Evolutionary conservation across 176 grass and related monocot species (phyloP).

Genomic region (Raddia guianensis): DNA sequence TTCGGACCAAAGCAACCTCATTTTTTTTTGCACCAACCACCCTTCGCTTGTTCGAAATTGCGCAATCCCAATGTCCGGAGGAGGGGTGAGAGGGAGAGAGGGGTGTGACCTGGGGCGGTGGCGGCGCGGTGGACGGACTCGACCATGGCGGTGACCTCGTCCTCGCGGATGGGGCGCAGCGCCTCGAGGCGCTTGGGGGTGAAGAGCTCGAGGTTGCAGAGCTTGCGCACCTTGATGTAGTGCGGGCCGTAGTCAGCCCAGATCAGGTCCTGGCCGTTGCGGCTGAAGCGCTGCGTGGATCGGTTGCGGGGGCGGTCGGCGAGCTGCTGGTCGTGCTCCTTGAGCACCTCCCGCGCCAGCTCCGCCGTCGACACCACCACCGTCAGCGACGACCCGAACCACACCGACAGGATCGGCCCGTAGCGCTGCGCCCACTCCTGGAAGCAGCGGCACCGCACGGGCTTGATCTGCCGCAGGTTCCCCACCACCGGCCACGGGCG

Average conservation of each 20-base stretch:
- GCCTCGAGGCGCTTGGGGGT: conserved; percentile 73
- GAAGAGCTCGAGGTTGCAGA: conserved; percentile 95
- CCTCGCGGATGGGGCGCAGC: conserved; percentile 72
- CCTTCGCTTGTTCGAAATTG: neutral
- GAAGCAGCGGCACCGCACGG: conserved; percentile 74
- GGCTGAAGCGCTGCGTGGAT: conserved; percentile 70
- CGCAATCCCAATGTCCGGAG: neutral
- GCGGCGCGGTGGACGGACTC: conserved; percentile 64
- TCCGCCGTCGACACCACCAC: conserved; percentile 74
- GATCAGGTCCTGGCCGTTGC: conserved; percentile 83
- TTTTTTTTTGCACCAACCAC: conserved; percentile 18
- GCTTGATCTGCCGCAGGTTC: conserved; percentile 79
- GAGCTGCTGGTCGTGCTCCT: conserved; percentile 80
- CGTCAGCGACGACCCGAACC: conserved; percentile 76
- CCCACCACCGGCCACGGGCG: conserved; percentile 72
- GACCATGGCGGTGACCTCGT: conserved; percentile 91
- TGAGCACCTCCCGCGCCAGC: conserved; percentile 73
- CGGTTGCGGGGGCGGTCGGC: conserved; percentile 69
- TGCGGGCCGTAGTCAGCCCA: conserved; percentile 88
- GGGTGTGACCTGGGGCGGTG: conserved; percentile 37
- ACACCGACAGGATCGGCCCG: conserved; percentile 73
- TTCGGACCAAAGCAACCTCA: conserved; percentile 14
- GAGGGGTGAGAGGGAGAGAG: neutral
- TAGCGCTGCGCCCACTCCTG: conserved; percentile 68
- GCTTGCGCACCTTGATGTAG: conserved; percentile 91